Evolutionary conservation across 345 rosid species (phyloP).

Genomic region (Carallia brachiata): DNA sequence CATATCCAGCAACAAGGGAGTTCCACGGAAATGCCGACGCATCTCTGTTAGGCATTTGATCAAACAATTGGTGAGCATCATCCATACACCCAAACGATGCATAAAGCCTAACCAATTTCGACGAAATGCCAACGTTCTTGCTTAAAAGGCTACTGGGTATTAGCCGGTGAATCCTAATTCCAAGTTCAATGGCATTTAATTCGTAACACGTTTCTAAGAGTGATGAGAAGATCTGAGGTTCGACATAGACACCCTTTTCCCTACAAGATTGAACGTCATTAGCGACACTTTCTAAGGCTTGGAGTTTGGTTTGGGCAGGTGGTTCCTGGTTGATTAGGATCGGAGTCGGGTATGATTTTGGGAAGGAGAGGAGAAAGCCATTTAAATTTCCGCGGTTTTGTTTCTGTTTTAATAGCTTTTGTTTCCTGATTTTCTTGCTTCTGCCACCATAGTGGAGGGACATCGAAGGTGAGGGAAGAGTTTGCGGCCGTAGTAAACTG

Average conservation of each 20-base stretch:
- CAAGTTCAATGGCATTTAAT: slow-evolving; percentile 50
- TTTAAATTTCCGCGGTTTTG: slow-evolving; percentile 14
- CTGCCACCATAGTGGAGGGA: slow-evolving; percentile 28
- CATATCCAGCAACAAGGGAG: slow-evolving; percentile 77
- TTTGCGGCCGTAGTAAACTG: slow-evolving; percentile 27
- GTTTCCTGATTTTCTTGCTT: slow-evolving; percentile 37
- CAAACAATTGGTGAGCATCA: slow-evolving; percentile 74
- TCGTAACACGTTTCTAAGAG: slow-evolving; percentile 68
- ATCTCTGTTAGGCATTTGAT: slow-evolving; percentile 58
- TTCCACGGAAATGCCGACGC: slow-evolving; percentile 78
- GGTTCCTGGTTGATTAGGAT: slow-evolving; percentile 37
- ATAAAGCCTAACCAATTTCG: slow-evolving; percentile 63
- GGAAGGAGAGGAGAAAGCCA: slow-evolving; percentile 26
- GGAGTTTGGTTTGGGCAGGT: slow-evolving; percentile 41
- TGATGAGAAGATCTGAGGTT: slow-evolving; percentile 59
- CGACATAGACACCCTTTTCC: slow-evolving; percentile 50
- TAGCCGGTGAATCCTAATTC: slow-evolving; percentile 51
- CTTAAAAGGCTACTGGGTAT: slow-evolving; percentile 53
- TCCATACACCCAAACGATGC: slow-evolving; percentile 47
- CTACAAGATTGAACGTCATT: slow-evolving; percentile 56
- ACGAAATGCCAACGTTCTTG: slow-evolving; percentile 50
- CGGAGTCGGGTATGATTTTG: slow-evolving; percentile 58
- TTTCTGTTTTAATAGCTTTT: slow-evolving; percentile 25
- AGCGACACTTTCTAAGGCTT: slow-evolving; percentile 56
- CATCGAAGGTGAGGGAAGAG: slow-evolving; percentile 8